These are phyloP conservation scores for Cryphonectria naterciae DNA, from an alignment of 2,329 filamentous ascomycete species.

Conservation along the genomic window DNA sequence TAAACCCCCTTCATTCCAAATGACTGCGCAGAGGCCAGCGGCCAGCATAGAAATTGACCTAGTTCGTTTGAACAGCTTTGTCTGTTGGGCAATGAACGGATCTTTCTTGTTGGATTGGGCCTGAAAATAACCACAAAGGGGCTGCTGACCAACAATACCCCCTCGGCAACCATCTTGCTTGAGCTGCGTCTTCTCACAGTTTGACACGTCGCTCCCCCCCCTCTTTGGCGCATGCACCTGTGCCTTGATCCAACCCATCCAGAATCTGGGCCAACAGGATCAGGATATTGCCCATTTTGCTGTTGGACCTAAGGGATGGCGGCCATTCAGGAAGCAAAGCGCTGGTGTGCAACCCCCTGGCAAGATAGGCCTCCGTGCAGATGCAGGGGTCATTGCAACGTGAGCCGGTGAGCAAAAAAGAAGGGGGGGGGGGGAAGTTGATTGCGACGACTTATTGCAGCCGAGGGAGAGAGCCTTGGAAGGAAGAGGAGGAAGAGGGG, in stretches of 20 bases:
- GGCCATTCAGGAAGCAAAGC: background rate
- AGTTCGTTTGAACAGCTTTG: background rate
- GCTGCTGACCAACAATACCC: background rate
- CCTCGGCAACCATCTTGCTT: background rate
- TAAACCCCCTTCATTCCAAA: constrained; percentile 2
- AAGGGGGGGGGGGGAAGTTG: background rate
- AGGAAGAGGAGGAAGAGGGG: constrained; percentile 1
- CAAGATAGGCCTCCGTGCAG: background rate
- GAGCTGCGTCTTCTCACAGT: background rate
- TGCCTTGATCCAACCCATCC: background rate
- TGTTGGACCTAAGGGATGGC: background rate
- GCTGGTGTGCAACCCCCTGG: background rate
- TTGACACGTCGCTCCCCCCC: background rate
- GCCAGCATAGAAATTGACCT: background rate
- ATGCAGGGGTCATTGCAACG: constrained; percentile 8
- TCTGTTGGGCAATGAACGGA: background rate
- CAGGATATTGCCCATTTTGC: background rate
- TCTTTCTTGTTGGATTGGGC: background rate
- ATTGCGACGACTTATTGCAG: constrained; percentile 3
- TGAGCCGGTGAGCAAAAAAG: background rate
- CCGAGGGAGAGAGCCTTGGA: background rate
- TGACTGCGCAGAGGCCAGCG: background rate
- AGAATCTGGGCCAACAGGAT: background rate
- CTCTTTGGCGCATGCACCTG: background rate
- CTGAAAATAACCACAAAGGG: constrained; percentile 9